Evolutionary conservation across 352 stramenopile genomes (phyloP).

Genomic region (Globisporangium perplexum): DNA sequence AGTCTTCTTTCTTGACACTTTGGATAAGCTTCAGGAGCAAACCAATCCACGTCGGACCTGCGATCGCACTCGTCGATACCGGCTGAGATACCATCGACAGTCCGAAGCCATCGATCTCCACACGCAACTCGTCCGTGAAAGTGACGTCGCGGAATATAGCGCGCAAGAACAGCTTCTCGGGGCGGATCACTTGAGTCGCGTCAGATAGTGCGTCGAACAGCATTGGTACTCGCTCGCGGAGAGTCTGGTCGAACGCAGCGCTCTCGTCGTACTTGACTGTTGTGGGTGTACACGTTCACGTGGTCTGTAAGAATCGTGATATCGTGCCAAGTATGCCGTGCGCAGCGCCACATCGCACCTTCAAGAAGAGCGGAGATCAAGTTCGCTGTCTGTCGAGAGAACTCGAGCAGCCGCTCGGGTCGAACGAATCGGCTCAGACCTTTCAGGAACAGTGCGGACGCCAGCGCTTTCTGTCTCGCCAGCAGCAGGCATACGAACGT

Average conservation of each 20-base stretch:
- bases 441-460: constrained; percentile 37
- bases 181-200: constrained; percentile 21
- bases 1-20: constrained; percentile 20
- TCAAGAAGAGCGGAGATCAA: constrained; percentile 31
- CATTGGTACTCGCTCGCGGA: constrained; percentile 34
- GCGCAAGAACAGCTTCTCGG: constrained; percentile 32
- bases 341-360: constrained; percentile 16
- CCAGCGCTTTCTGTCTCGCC: constrained; percentile 33
- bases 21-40: constrained; percentile 55
- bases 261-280: constrained; percentile 21
- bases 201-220: constrained; percentile 30
- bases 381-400: constrained; percentile 22
- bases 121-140: constrained; percentile 46
- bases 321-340: background rate
- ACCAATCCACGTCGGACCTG: constrained; percentile 44
- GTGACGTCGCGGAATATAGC: constrained; percentile 28
- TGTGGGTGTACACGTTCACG: background rate
- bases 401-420: constrained; percentile 16
- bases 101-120: constrained; percentile 43
- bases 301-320: background rate
- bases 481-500: background rate
- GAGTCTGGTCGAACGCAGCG: constrained; percentile 34
- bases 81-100: constrained; percentile 46
- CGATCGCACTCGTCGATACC: constrained; percentile 14
- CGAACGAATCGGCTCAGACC: constrained; percentile 22